Percentiles rank a stretch among this genome's conserved stretches.
Evolutionary conservation across 306 rosid species (phyloP).

Genomic region (Vigna nakashimae): DNA sequence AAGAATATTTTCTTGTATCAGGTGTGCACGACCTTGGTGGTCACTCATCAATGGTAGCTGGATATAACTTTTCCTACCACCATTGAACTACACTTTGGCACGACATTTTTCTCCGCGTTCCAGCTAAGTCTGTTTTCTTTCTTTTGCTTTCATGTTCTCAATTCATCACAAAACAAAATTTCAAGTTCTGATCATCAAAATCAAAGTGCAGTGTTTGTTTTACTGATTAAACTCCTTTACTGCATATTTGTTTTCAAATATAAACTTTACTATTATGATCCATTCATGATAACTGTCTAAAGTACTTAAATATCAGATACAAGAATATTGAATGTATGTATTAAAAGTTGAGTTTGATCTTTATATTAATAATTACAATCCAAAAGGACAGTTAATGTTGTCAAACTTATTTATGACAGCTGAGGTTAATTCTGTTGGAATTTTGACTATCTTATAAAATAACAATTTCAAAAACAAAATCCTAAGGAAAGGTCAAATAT

Average conservation of each 20-base stretch:
- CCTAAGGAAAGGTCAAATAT: constrained; percentile 42
- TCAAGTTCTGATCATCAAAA: background rate
- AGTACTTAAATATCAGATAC: too few relatives aligned
- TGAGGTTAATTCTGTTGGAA: constrained; percentile 5
- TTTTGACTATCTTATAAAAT: constrained; percentile 33
- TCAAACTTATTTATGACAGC: constrained; percentile 31
- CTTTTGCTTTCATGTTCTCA: background rate
- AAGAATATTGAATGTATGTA: too few relatives aligned
- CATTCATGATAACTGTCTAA: too few relatives aligned
- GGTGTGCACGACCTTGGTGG: constrained; percentile 2
- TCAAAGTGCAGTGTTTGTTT: background rate
- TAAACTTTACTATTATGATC: too few relatives aligned
- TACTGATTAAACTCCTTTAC: background rate
- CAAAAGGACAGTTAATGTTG: background rate
- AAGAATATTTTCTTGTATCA: background rate
- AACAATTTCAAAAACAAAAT: constrained; percentile 37
- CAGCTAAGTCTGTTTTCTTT: background rate
- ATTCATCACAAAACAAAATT: background rate
- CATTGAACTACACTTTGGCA: background rate
- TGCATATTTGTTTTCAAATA: background rate
- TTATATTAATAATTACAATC: background rate
- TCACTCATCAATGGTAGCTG: background rate
- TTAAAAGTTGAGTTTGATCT: background rate
- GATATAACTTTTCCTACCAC: background rate
- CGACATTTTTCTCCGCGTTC: constrained; percentile 26